Percentiles rank a stretch among this genome's conserved stretches.
Evolutionary conservation across 805 yeast species (phyloP).

Genomic region (Jamesozyma hellenica): DNA sequence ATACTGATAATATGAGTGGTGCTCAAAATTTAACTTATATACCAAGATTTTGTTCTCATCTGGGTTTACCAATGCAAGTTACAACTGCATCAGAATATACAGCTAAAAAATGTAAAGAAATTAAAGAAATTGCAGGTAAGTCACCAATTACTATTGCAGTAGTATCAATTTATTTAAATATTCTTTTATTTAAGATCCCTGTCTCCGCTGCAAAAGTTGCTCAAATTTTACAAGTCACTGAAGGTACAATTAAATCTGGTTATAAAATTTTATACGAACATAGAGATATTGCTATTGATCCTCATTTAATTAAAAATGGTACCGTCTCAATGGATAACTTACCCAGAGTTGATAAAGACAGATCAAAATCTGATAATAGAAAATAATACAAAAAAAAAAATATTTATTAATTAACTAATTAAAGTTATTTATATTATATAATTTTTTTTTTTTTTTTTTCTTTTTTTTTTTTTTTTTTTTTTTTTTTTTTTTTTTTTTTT

Average conservation of each 20-base stretch:
- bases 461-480: too few species aligned
- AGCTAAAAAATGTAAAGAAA: conserved; percentile 80
- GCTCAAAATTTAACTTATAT: conserved; percentile 92
- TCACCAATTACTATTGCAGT: conserved; percentile 97
- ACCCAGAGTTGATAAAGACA: conserved; percentile 27
- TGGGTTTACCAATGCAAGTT: conserved; percentile 76
- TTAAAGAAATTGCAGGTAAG: conserved; percentile 90
- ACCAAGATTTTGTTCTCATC: conserved; percentile 89
- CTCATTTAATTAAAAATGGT: conserved; percentile 26
- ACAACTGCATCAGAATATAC: conserved; percentile 89
- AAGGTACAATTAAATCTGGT: conserved; percentile 91
- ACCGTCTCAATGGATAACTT: conserved; percentile 22
- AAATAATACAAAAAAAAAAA: background rate
- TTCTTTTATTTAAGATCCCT: conserved; percentile 72
- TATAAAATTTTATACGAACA: conserved; percentile 75
- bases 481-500: too few species aligned
- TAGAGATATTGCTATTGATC: conserved; percentile 47
- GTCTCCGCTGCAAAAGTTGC: conserved; percentile 73
- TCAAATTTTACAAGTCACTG: conserved; percentile 90
- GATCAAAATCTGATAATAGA: conserved; percentile 3
- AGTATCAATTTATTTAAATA: conserved; percentile 90
- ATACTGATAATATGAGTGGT: conserved; percentile 44
- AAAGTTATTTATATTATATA: background rate
- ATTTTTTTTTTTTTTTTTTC: background rate
- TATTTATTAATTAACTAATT: too few species aligned